Base-by-base conservation (phyloP, 257 asterid species). In the Penstemon eatonii region DNA sequence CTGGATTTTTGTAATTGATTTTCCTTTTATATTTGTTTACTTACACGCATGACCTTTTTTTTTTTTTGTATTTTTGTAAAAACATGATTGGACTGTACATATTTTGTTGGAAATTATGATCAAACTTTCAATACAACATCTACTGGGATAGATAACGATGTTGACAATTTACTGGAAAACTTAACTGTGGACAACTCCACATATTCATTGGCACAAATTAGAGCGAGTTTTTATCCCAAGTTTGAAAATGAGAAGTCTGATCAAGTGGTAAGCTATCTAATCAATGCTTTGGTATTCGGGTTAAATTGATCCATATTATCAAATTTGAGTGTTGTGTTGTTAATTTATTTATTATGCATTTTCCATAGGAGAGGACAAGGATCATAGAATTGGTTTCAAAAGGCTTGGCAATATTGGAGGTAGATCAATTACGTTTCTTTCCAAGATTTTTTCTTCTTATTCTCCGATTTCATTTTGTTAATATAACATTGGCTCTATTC, bases 161-260 rank as follows among this genome's bases (percentile, higher is more conserved):
- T 15, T 72, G 92, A 83, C 42, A 86, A 72, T 76, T 66, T 88
- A 50, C 67, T 86, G 82, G 91, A 88, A 41, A 84, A 72, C 60
- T 90, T 93, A 66, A 84, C 72, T 3, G 87, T 89, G 65, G 99
- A 88, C 83, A 87, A 79, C 60, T 80, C 86, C 4, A 90, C 99
- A 1, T 88, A 78, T 75, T 80, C 96, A 4, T 70, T 50, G 19
- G 94, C 91, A 8, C 87, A 87, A 84, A 85, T 93, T 80, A 78
- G 97, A 79, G 99, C 99, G 12, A 90, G 96, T 13, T 93, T 93
- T 83, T 93, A 93, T 74, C 99, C 99, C 6, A 93, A 93, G 81
- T 93, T 93, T 83, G 99, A 93, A 76, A 93, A 90, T 69, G 99
- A 90, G 88, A 90, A 90, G 81, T 87, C 99, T 47, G 99, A 93